Evolutionary conservation across 371 early-diverging fungal genomes (phyloP).

Genomic region (Apophysomyces variabilis): DNA sequence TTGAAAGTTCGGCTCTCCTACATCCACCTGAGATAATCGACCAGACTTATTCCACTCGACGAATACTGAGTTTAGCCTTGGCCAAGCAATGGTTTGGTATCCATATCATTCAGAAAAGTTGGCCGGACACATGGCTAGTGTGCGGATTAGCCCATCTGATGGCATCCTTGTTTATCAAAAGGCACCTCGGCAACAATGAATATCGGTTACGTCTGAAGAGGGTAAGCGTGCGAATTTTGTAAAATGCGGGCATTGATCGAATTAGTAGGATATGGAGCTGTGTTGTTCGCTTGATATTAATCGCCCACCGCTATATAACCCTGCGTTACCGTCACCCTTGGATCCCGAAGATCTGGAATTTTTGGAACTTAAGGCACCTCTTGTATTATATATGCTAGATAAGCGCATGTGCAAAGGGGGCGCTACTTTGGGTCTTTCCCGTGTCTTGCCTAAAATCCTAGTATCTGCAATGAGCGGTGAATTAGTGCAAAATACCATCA

Average conservation of each 20-base stretch:
- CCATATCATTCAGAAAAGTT: slow-evolving; percentile 77
- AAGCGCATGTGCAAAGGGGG: slow-evolving; percentile 88
- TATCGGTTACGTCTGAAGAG: slow-evolving; percentile 81
- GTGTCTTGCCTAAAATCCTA: slow-evolving; percentile 82
- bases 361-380: slow-evolving; percentile 80
- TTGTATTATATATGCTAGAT: slow-evolving; percentile 94
- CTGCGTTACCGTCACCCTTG: slow-evolving; percentile 63
- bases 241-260: background rate
- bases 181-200: slow-evolving; percentile 88
- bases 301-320: slow-evolving; percentile 82
- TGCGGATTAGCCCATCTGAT: slow-evolving; percentile 80
- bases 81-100: slow-evolving; percentile 95
- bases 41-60: slow-evolving; percentile 82
- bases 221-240: slow-evolving; percentile 37
- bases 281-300: slow-evolving; percentile 82
- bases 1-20: slow-evolving; percentile 67
- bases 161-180: slow-evolving; percentile 72
- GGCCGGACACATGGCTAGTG: slow-evolving; percentile 90
- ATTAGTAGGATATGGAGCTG: slow-evolving; percentile 77
- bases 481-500: slow-evolving; percentile 71
- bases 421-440: slow-evolving; percentile 72
- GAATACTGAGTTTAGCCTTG: slow-evolving; percentile 68
- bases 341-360: slow-evolving; percentile 80
- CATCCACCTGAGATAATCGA: slow-evolving; percentile 83
- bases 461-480: slow-evolving; percentile 85